A percentile compares a stretch with the other conserved stretches of the same genome.
These are phyloP conservation scores for Phaseolus lunatus DNA, from an alignment of 306 rosid genomes.

Conservation along the genomic window DNA sequence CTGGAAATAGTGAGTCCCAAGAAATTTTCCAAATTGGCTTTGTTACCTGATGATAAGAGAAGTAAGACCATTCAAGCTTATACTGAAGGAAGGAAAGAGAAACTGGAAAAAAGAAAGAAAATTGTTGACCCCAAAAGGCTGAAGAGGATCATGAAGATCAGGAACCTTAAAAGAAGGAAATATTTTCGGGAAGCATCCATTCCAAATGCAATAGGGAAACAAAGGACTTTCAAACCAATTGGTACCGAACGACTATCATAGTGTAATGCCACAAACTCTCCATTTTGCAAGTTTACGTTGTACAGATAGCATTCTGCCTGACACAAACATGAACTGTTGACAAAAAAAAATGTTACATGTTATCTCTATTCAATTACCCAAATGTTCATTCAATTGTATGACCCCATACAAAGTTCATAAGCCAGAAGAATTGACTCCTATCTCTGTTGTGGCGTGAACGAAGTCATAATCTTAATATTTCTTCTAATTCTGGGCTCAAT, in stretches of 20 bases:
- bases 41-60: slow-evolving; percentile 84
- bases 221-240: slow-evolving; percentile 47
- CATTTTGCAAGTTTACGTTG: slow-evolving; percentile 32
- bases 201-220: slow-evolving; percentile 45
- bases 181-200: slow-evolving; percentile 52
- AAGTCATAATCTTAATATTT: too few relatives aligned
- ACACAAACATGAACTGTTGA: slow-evolving; percentile 29
- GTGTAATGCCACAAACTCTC: slow-evolving; percentile 13
- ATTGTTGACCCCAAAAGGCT: slow-evolving; percentile 48
- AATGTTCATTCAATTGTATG: slow-evolving; percentile 4
- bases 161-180: slow-evolving; percentile 55
- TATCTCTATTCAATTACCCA: slow-evolving; percentile 2
- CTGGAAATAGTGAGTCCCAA: slow-evolving; percentile 85
- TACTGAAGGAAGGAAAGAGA: slow-evolving; percentile 76
- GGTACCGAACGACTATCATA: slow-evolving; percentile 24
- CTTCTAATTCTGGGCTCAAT: not conserved
- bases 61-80: slow-evolving; percentile 71
- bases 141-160: slow-evolving; percentile 59
- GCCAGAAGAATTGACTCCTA: not conserved
- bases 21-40: slow-evolving; percentile 87
- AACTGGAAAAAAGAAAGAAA: slow-evolving; percentile 73
- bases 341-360: not conserved
- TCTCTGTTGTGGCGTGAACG: not conserved
- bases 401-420: not conserved
- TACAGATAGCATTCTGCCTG: slow-evolving; percentile 32